A percentile compares a stretch with the other conserved stretches of the same genome.
Evolutionary conservation across 345 rosid genomes (phyloP).

Genomic region (Euphorbia peplus): DNA sequence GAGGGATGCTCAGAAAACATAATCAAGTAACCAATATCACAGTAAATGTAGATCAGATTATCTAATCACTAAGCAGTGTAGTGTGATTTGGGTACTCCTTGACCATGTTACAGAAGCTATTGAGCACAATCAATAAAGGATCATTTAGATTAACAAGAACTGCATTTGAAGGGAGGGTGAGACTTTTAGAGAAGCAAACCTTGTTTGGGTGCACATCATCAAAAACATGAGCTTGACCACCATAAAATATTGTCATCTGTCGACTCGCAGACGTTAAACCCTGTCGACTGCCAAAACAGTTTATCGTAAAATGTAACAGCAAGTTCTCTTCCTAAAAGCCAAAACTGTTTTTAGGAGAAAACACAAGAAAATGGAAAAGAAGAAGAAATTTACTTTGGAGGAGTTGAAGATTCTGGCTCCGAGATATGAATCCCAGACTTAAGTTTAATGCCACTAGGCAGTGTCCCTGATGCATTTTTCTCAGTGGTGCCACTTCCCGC

Average conservation of each 20-base stretch:
- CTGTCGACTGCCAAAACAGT: slow-evolving; percentile 44
- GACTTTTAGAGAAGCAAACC: slow-evolving; percentile 35
- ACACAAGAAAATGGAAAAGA: slow-evolving; percentile 2
- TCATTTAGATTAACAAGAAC: slow-evolving; percentile 4
- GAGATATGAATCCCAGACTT: slow-evolving; percentile 35
- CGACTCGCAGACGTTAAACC: slow-evolving; percentile 50
- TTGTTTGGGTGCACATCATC: slow-evolving; percentile 97
- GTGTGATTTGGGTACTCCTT: background rate
- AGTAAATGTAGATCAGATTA: background rate
- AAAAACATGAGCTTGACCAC: slow-evolving; percentile 98
- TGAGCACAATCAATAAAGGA: background rate
- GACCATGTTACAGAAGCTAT: slow-evolving; percentile 6
- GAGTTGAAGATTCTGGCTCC: slow-evolving; percentile 53
- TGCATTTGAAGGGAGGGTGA: background rate
- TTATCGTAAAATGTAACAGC: background rate
- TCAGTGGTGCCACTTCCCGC: slow-evolving; percentile 35
- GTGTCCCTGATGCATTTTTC: slow-evolving; percentile 34
- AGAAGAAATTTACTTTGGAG: slow-evolving; percentile 50
- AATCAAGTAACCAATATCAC: background rate
- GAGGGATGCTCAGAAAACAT: background rate
- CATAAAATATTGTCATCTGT: slow-evolving; percentile 97
- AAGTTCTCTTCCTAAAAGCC: background rate
- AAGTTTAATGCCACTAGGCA: slow-evolving; percentile 46
- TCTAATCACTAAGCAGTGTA: slow-evolving; percentile 9
- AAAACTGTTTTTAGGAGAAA: background rate